Conservation (phyloP, 2,329 filamentous ascomycete species). For the Calonectria hawksworthii region DNA sequence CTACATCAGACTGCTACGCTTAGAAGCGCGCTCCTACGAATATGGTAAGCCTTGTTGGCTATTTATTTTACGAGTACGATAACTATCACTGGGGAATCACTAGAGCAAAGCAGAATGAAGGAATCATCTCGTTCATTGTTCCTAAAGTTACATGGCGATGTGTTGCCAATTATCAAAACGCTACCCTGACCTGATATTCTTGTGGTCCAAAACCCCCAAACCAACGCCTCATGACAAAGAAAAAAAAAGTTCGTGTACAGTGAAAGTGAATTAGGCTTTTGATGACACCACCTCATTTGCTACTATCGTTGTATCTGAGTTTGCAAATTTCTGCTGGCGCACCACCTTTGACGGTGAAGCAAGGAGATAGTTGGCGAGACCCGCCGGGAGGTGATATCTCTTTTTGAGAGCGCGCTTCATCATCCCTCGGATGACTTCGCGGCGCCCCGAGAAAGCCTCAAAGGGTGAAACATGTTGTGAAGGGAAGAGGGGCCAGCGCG, state of each 20-base stretch:
- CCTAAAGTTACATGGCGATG: not conserved
- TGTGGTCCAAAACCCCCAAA: not conserved
- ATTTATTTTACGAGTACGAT: not conserved
- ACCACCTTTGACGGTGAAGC: not conserved
- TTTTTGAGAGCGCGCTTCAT: not conserved
- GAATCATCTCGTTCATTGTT: not conserved
- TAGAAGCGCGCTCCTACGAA: no score
- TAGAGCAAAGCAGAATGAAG: not conserved
- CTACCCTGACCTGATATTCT: not conserved
- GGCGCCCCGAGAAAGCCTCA: not conserved
- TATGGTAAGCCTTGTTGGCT: not conserved
- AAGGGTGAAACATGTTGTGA: not conserved
- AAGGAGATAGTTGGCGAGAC: not conserved
- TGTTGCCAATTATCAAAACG: not conserved
- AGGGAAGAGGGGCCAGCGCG: slow-evolving; percentile 1
- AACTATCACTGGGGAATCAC: no score
- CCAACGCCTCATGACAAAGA: not conserved
- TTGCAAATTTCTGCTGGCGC: not conserved
- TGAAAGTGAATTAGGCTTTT: not conserved
- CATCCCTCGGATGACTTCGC: not conserved
- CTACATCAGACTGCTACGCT: no score
- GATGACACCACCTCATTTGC: not conserved
- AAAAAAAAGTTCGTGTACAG: not conserved
- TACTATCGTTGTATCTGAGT: not conserved
- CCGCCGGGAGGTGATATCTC: not conserved